These are phyloP conservation scores for Larix kaempferi DNA, from an alignment of 75 land plant species.

Conservation along the genomic window DNA sequence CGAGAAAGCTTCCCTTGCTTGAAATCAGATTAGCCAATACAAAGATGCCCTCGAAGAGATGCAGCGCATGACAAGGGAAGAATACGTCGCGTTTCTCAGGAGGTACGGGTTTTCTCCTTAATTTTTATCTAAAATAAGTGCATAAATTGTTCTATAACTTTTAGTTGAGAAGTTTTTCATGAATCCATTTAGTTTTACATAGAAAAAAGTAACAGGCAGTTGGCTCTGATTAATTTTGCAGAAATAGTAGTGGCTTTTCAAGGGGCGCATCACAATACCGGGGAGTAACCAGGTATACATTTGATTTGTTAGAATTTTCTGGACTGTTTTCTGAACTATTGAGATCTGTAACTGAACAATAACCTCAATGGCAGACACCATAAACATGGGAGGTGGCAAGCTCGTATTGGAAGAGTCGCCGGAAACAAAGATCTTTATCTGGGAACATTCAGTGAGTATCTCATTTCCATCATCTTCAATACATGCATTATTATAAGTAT, in stretches of 20 bases:
- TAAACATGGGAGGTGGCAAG: conserved; percentile 67
- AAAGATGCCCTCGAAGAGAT: too few species aligned
- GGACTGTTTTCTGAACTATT: too few species aligned
- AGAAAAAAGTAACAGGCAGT: neutral
- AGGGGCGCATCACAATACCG: conserved; percentile 87
- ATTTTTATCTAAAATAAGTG: neutral
- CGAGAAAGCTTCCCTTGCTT: too few species aligned
- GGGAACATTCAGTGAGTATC: conserved; percentile 54
- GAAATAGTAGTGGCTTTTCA: conserved; percentile 93
- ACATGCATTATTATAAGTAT: too few species aligned
- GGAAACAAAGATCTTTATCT: conserved; percentile 66
- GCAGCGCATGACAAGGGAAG: too few species aligned
- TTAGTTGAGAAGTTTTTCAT: neutral
- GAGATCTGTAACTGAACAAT: too few species aligned
- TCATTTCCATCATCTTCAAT: too few species aligned
- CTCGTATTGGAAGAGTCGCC: conserved; percentile 54
- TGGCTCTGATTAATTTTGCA: conserved; percentile 14
- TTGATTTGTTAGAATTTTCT: neutral
- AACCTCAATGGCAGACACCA: conserved; percentile 35
- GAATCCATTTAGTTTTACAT: neutral
- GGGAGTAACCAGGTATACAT: conserved; percentile 77
- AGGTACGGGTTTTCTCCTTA: conserved; percentile 25
- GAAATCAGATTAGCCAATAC: too few species aligned
- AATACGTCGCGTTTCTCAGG: too few species aligned
- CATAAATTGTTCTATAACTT: too few species aligned